phyloP scores from a whole-genome alignment of 2,329 filamentous ascomycete species.

The Bipolaris bicolor region DNA sequence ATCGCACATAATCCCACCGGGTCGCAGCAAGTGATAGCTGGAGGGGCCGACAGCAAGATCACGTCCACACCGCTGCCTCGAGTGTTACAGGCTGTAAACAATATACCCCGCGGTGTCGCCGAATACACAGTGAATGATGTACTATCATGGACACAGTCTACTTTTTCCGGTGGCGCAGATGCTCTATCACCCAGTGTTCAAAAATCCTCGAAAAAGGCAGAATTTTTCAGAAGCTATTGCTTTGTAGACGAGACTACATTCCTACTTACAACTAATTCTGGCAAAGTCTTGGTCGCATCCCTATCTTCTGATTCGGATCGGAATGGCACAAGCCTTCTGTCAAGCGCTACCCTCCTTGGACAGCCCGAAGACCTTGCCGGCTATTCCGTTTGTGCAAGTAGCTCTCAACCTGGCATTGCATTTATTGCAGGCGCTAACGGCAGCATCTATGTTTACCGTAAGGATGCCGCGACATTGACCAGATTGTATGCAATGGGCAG shows the following conservation, averaged over 20 bases:
- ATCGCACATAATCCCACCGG: slow-evolving; percentile 11
- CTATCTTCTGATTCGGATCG: slow-evolving; percentile 6
- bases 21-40: slow-evolving; percentile 48
- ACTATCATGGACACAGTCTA: slow-evolving; percentile 16
- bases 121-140: slow-evolving; percentile 40
- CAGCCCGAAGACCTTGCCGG: slow-evolving; percentile 51
- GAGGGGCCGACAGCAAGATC: slow-evolving; percentile 81
- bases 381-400: slow-evolving; percentile 55
- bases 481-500: slow-evolving; percentile 38
- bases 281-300: slow-evolving; percentile 60
- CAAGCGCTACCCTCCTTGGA: slow-evolving; percentile 37
- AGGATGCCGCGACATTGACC: slow-evolving; percentile 17
- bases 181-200: background rate
- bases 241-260: slow-evolving; percentile 63
- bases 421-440: slow-evolving; percentile 58
- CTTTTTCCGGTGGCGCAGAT: background rate
- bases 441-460: slow-evolving; percentile 49
- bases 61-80: slow-evolving; percentile 26
- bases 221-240: slow-evolving; percentile 66
- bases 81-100: background rate
- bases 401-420: slow-evolving; percentile 46
- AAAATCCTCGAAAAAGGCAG: slow-evolving; percentile 33
- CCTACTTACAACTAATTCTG: slow-evolving; percentile 64
- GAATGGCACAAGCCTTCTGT: slow-evolving; percentile 8
- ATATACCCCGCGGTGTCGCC: slow-evolving; percentile 4